phyloP scores from a whole-genome alignment of 306 rosid species.

The Myrica gale region DNA sequence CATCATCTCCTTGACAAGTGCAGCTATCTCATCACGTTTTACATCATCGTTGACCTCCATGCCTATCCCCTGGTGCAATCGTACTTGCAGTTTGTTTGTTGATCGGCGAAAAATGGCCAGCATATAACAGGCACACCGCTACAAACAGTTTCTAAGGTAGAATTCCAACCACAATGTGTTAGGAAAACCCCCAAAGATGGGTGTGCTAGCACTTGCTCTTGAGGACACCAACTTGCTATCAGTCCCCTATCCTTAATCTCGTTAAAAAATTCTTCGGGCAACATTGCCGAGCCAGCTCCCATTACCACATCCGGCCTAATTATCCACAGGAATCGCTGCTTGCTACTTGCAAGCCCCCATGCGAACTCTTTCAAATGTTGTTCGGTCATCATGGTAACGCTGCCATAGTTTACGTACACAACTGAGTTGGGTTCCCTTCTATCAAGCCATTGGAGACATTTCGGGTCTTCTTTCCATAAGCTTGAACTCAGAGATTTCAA shows the following conservation, averaged over 20 bases:
- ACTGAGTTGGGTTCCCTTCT: slow-evolving; percentile 37
- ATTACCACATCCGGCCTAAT: slow-evolving; percentile 43
- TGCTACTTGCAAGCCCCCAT: slow-evolving; percentile 50
- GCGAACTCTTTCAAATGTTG: slow-evolving; percentile 43
- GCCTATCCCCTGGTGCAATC: slow-evolving; percentile 41
- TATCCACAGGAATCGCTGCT: slow-evolving; percentile 42
- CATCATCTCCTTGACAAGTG: slow-evolving; percentile 40
- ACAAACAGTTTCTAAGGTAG: slow-evolving; percentile 34
- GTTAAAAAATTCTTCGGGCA: slow-evolving; percentile 30
- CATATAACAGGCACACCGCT: slow-evolving; percentile 46
- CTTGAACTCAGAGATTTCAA: slow-evolving; percentile 31
- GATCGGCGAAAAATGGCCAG: slow-evolving; percentile 63
- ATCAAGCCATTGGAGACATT: slow-evolving; percentile 40
- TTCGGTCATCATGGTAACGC: slow-evolving; percentile 36
- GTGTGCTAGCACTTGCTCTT: slow-evolving; percentile 43
- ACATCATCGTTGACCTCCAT: slow-evolving; percentile 42
- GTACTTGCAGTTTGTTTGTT: slow-evolving; percentile 45
- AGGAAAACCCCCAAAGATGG: slow-evolving; percentile 42
- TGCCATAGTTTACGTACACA: slow-evolving; percentile 45
- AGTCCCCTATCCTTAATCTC: slow-evolving; percentile 42
- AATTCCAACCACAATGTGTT: slow-evolving; percentile 64
- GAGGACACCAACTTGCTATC: slow-evolving; percentile 45
- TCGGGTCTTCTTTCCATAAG: slow-evolving; percentile 44
- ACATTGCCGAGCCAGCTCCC: slow-evolving; percentile 25
- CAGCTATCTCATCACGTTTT: slow-evolving; percentile 31